phyloP scores from a whole-genome alignment of 768 basidiomycete species.

The Kwoniella dendrophila region DNA sequence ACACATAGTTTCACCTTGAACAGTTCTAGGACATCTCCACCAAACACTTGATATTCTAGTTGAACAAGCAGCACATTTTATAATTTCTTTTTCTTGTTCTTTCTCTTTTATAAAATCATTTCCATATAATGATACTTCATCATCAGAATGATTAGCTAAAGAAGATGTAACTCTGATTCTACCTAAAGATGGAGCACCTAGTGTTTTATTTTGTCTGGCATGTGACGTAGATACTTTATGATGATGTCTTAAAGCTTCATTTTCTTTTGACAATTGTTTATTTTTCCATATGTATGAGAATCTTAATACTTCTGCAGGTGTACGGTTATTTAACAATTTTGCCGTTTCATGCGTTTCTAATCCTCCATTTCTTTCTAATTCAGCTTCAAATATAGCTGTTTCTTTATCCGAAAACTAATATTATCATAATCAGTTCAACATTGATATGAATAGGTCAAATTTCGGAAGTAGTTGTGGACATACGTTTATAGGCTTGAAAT shows the following conservation, averaged over 20 bases:
- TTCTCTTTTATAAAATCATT: slow-evolving; percentile 62
- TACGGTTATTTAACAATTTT: slow-evolving; percentile 31
- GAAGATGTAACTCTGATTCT: slow-evolving; percentile 30
- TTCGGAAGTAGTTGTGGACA: not conserved
- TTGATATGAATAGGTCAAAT: not conserved
- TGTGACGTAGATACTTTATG: slow-evolving; percentile 37
- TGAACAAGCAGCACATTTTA: slow-evolving; percentile 75
- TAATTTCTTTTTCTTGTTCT: slow-evolving; percentile 49
- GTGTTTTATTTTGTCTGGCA: slow-evolving; percentile 43
- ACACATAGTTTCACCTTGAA: slow-evolving; percentile 76
- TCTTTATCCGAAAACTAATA: slow-evolving; percentile 47
- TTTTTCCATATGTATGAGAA: slow-evolving; percentile 55
- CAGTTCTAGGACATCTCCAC: slow-evolving; percentile 91
- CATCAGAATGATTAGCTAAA: slow-evolving; percentile 61
- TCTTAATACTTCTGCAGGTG: slow-evolving; percentile 47
- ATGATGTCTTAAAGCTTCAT: slow-evolving; percentile 46
- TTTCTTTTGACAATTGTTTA: slow-evolving; percentile 42
- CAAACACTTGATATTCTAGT: slow-evolving; percentile 76
- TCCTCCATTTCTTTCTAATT: slow-evolving; percentile 45
- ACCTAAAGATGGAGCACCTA: slow-evolving; percentile 47
- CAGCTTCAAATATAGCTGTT: slow-evolving; percentile 40
- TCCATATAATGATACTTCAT: slow-evolving; percentile 74
- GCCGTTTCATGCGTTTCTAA: slow-evolving; percentile 50
- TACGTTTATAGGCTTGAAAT: slow-evolving; percentile 43
- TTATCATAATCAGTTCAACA: not conserved